Evolutionary conservation across 2,329 filamentous ascomycete genomes (phyloP), one percentile per base, ranked within the genome.

Genomic region (Podosphaera fusca): DNA sequence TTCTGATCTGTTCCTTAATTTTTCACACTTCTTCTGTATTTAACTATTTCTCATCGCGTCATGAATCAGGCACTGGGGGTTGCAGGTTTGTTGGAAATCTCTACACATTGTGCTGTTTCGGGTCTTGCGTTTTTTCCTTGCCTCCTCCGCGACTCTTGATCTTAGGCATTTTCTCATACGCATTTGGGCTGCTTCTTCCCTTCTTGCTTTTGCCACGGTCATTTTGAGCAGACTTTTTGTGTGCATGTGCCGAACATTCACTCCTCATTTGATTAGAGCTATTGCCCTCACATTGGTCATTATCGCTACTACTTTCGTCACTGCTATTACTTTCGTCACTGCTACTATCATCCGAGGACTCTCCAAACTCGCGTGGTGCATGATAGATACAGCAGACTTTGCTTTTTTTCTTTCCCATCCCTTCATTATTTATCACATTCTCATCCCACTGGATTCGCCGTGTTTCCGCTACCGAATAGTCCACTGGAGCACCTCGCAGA

Each of bases 321-420:
- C 70, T 79, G 2, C 75, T 74, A 21, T 21, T 21, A 21, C 21
- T 21, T 21, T 21, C 21, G 21, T 21, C 21, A 2, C 71, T 74
- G 4, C 71, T 79, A 2, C 77, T 80, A 59, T 83, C 80, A 62
- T 81, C 79, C 62, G 83, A 88, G 36, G 85, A 92, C 69, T 96
- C 90, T 67, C 85, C 87, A 3, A 87, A 81, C 9, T 76, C 79
- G 63, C 84, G 85, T 5, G 87, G 82, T 59, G 85, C 85, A 72
- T 95, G 90, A 72, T 95, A 98, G 69, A 98, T 98, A 70, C 92
- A 98, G 76, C 92, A 98, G n/a, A 96, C 92, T 79, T 98, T 98
- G 21, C 87, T 94, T 61, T 81, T 90, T 73, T 96, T 98, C 70
- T 86, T 85, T 6, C 88, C 88, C 69, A 96, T 77, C 3, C 87